Conservation (phyloP, 2,329 filamentous ascomycete species). For the Penicillium paneum region DNA sequence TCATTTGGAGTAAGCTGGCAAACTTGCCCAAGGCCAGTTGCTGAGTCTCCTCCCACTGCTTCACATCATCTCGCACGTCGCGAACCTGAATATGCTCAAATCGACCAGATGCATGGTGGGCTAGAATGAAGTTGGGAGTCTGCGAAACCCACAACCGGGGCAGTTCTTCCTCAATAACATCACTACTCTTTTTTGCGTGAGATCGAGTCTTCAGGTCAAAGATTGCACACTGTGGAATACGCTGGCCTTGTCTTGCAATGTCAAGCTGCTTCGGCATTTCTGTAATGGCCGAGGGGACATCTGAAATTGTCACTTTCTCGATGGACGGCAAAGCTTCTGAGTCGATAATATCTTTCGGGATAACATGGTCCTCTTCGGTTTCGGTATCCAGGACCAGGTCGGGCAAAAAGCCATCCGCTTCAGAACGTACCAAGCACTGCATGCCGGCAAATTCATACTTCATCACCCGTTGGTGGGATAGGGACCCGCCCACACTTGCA, state of each 20-base stretch:
- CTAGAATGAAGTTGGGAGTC: slow-evolving; percentile 52
- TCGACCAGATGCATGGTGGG: slow-evolving; percentile 45
- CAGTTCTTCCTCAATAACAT: slow-evolving; percentile 42
- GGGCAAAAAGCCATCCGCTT: slow-evolving; percentile 56
- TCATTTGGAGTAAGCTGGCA: slow-evolving; percentile 16
- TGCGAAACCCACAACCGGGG: slow-evolving; percentile 52
- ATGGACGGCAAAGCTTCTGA: slow-evolving; percentile 3
- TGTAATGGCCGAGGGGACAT: background rate
- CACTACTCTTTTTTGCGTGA: slow-evolving; percentile 29
- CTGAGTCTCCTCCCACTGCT: slow-evolving; percentile 45
- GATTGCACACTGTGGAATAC: slow-evolving; percentile 44
- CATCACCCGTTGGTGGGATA: slow-evolving; percentile 61
- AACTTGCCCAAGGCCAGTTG: slow-evolving; percentile 15
- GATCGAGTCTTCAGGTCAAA: slow-evolving; percentile 55
- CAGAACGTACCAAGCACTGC: slow-evolving; percentile 53
- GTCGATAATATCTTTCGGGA: background rate
- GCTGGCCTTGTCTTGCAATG: slow-evolving; percentile 22
- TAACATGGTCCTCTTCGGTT: background rate
- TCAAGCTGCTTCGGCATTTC: slow-evolving; percentile 2
- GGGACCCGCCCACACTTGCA: slow-evolving; percentile 51
- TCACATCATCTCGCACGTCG: slow-evolving; percentile 37
- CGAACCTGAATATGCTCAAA: slow-evolving; percentile 46
- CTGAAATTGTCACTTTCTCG: background rate
- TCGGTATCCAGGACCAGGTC: slow-evolving; percentile 1
- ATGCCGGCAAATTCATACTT: slow-evolving; percentile 57